Percentiles rank a stretch among this genome's conserved stretches.
phyloP scores from a whole-genome alignment of 139 green algal species.

The Microglena sp. region DNA sequence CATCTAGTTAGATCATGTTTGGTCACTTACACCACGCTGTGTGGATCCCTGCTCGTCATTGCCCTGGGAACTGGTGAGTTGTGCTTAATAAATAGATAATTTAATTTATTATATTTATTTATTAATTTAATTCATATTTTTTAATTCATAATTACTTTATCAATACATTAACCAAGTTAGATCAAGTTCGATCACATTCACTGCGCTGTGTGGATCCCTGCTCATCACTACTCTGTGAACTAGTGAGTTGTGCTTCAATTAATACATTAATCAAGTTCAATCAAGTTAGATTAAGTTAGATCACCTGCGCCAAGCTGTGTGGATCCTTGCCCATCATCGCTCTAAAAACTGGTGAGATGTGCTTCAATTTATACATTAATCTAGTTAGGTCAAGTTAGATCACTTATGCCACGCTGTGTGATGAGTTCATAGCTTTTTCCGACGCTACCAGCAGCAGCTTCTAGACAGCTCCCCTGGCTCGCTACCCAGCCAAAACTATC shows the following conservation, averaged over 20 bases:
- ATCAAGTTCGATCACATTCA: constrained; percentile 40
- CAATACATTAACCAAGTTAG: background rate
- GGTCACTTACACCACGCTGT: constrained; percentile 50
- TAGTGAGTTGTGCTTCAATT: background rate
- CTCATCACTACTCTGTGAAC: constrained; percentile 74
- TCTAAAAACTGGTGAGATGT: background rate
- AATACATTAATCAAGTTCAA: too few relatives aligned
- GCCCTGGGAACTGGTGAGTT: background rate
- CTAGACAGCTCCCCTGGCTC: too few relatives aligned
- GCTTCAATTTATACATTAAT: too few relatives aligned
- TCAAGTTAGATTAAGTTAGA: background rate
- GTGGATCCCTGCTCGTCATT: constrained; percentile 21
- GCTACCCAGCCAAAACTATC: too few relatives aligned
- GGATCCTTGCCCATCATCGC: background rate
- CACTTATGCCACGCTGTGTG: constrained; percentile 53
- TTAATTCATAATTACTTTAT: too few relatives aligned
- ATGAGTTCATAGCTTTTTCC: too few relatives aligned
- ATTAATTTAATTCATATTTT: too few relatives aligned
- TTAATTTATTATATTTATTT: background rate
- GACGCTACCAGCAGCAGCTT: too few relatives aligned
- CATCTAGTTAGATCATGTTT: background rate
- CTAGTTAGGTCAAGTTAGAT: too few relatives aligned
- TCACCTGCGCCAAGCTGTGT: too few relatives aligned
- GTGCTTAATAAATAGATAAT: background rate
- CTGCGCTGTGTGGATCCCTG: constrained; percentile 56